Conservation (phyloP, 73 alveolate species). For the Blepharisma japonicum region DNA sequence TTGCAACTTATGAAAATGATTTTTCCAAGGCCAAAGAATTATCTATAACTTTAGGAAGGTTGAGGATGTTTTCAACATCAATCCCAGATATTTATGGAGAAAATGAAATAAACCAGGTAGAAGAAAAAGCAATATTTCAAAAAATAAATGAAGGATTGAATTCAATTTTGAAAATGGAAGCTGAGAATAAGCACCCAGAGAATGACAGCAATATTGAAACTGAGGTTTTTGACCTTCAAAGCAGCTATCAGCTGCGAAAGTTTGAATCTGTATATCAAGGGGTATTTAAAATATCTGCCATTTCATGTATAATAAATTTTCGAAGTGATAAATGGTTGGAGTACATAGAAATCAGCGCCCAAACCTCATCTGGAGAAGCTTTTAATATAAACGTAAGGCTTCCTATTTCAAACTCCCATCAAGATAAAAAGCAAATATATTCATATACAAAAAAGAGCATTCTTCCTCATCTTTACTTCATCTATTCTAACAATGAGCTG, state of each 20-base stretch:
- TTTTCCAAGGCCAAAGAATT: background rate
- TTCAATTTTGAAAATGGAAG: background rate
- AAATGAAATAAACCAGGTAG: too few relatives aligned
- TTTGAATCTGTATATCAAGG: background rate
- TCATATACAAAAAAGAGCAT: background rate
- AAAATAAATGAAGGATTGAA: background rate
- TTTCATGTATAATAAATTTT: background rate
- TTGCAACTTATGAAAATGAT: slow-evolving; percentile 44
- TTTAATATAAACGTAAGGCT: background rate
- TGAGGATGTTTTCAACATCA: background rate
- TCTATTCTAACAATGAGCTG: background rate
- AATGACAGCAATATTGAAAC: background rate
- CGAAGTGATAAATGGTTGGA: slow-evolving; percentile 12
- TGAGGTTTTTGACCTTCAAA: too few relatives aligned
- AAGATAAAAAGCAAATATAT: background rate
- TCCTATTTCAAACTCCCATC: background rate
- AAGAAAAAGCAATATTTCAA: too few relatives aligned
- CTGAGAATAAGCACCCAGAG: background rate
- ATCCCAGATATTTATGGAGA: background rate
- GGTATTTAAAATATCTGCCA: background rate
- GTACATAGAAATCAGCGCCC: background rate
- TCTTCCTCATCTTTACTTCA: background rate
- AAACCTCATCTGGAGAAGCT: background rate
- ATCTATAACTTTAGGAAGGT: background rate
- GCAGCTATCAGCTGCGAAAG: too few relatives aligned